These are phyloP conservation scores for Geotrichum histeridarum DNA, from an alignment of 1,139 yeast genomes.

Conservation along the genomic window DNA sequence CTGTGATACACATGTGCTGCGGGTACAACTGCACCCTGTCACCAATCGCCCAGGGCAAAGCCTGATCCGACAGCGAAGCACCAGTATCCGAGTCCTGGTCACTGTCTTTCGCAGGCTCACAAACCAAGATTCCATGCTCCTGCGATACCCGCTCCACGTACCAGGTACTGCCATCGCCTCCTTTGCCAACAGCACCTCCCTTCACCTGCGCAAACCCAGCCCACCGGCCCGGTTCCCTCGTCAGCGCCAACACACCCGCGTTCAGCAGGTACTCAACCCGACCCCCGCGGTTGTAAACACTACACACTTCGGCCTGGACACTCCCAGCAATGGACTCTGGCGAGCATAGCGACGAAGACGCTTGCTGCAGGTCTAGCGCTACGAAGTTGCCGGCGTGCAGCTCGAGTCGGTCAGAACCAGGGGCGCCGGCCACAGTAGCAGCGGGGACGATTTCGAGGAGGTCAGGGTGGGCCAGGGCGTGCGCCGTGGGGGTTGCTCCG, in stretches of 20 bases:
- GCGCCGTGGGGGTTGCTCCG: slow-evolving; percentile 82
- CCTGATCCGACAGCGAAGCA: too few relatives aligned
- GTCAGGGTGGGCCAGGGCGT: slow-evolving; percentile 45
- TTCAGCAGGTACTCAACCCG: slow-evolving; percentile 63
- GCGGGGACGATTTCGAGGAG: background rate
- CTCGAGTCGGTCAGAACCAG: slow-evolving; percentile 42
- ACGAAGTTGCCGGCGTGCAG: slow-evolving; percentile 78
- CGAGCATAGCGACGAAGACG: slow-evolving; percentile 56
- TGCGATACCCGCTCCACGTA: slow-evolving; percentile 49
- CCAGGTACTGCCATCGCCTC: slow-evolving; percentile 47
- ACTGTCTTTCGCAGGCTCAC: slow-evolving; percentile 46
- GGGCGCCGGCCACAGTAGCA: background rate
- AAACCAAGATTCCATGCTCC: slow-evolving; percentile 51
- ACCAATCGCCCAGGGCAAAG: slow-evolving; percentile 45
- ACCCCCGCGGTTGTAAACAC: slow-evolving; percentile 46
- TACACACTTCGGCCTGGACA: slow-evolving; percentile 60
- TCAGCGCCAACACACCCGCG: slow-evolving; percentile 68
- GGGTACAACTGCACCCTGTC: slow-evolving; percentile 55
- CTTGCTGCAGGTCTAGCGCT: slow-evolving; percentile 69
- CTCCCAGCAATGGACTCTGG: slow-evolving; percentile 49
- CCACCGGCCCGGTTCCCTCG: slow-evolving; percentile 53
- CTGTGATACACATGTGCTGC: slow-evolving; percentile 72
- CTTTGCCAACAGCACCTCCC: slow-evolving; percentile 38
- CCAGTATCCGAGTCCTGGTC: slow-evolving; percentile 35
- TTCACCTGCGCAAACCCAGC: slow-evolving; percentile 48